Conservation (phyloP, 345 rosid genomes). For the Anacardium occidentale region DNA sequence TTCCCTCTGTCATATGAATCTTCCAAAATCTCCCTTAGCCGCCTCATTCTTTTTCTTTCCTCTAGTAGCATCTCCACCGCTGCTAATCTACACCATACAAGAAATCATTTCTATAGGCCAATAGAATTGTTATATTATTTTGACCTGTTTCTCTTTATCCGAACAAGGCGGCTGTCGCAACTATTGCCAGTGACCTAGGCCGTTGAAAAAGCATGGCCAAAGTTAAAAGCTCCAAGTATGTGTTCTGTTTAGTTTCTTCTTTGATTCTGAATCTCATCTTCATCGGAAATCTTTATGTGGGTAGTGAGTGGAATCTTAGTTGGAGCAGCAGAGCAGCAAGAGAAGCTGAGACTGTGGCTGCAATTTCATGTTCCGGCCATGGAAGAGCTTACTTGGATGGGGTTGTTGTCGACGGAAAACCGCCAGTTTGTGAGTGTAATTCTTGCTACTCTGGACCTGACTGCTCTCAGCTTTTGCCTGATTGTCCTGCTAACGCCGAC, state of each 20-base stretch:
- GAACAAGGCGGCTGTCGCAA: neutral
- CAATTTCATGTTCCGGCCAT: conserved; percentile 62
- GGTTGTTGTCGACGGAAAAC: conserved; percentile 24
- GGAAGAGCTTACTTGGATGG: conserved; percentile 76
- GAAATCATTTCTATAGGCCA: neutral
- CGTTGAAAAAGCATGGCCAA: conserved; percentile 1
- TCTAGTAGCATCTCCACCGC: too few species aligned
- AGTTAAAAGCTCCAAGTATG: conserved; percentile 6
- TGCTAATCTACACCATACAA: too few species aligned
- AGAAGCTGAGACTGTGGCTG: conserved; percentile 66
- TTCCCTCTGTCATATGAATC: too few species aligned
- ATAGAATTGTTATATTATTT: too few species aligned
- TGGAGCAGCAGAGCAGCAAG: conserved; percentile 59
- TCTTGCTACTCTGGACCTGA: conserved; percentile 51
- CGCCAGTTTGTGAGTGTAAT: conserved; percentile 65
- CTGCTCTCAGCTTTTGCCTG: conserved; percentile 44
- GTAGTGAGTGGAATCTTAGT: conserved; percentile 29
- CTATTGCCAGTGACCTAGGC: neutral
- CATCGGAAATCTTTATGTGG: conserved; percentile 15
- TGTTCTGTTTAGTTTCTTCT: conserved; percentile 27
- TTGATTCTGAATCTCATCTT: conserved; percentile 37
- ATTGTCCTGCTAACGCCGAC: conserved; percentile 48
- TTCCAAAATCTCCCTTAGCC: too few species aligned
- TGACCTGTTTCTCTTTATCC: neutral
- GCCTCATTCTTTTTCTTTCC: too few species aligned